These are phyloP conservation scores for Saksenaea oblongispora DNA, from an alignment of 371 early-diverging fungal genomes.

Conservation along the genomic window DNA sequence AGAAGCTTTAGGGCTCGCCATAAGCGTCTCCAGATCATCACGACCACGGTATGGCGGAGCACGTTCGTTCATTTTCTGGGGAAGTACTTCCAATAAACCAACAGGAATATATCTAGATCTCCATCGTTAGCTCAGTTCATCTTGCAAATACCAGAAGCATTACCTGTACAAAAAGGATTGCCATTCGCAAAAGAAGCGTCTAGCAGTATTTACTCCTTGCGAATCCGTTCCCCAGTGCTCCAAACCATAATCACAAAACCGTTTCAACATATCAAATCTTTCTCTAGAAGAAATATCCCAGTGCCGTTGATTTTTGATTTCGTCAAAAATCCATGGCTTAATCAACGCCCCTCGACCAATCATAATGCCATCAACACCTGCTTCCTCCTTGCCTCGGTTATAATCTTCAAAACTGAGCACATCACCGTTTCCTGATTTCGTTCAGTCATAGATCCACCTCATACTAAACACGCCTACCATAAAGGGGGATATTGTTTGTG, in stretches of 20 bases:
- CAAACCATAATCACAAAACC: slow-evolving; percentile 84
- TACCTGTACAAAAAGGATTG: slow-evolving; percentile 79
- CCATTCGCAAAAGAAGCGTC: slow-evolving; percentile 94
- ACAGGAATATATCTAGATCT: slow-evolving; percentile 74
- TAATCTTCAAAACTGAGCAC: slow-evolving; percentile 87
- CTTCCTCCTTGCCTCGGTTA: slow-evolving; percentile 60
- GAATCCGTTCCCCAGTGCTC: slow-evolving; percentile 95
- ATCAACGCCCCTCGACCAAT: slow-evolving; percentile 88
- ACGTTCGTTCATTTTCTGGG: slow-evolving; percentile 90
- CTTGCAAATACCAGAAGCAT: slow-evolving; percentile 45
- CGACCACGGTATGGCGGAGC: slow-evolving; percentile 88
- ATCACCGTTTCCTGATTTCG: slow-evolving; percentile 88
- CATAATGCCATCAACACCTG: slow-evolving; percentile 87
- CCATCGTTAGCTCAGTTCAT: not conserved
- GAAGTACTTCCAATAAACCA: slow-evolving; percentile 90
- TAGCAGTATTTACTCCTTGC: slow-evolving; percentile 79
- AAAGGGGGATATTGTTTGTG: slow-evolving; percentile 54
- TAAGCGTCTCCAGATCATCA: slow-evolving; percentile 91
- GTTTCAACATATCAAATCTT: slow-evolving; percentile 87
- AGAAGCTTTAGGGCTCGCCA: slow-evolving; percentile 78
- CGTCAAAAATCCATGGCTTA: slow-evolving; percentile 98
- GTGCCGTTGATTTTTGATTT: slow-evolving; percentile 83
- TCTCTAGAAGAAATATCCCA: slow-evolving; percentile 93
- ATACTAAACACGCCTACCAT: slow-evolving; percentile 38
- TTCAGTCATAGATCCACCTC: slow-evolving; percentile 5